Percentiles rank a stretch among this genome's conserved stretches.
Evolutionary conservation across 768 basidiomycete species (phyloP).

Genomic region (Cantharellus cinnabarinus): DNA sequence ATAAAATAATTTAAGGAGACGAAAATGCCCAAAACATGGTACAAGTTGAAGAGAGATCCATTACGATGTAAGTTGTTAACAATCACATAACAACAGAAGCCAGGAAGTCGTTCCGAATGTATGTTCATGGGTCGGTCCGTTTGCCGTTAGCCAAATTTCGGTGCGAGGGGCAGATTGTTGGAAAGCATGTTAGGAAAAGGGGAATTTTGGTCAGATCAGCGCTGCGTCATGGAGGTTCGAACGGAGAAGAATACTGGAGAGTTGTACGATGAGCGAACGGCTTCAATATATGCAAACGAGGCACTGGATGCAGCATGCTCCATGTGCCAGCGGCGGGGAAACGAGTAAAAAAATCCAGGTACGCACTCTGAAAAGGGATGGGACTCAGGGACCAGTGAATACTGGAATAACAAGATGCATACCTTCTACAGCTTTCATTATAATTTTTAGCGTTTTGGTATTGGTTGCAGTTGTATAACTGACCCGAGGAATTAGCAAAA

Average conservation of each 20-base stretch:
- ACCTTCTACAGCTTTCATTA: conserved; percentile 96
- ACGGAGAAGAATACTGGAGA: neutral
- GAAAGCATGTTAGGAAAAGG: neutral
- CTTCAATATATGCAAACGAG: no score
- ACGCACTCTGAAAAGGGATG: neutral
- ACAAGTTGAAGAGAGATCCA: neutral
- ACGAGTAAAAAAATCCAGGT: neutral
- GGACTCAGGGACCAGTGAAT: neutral
- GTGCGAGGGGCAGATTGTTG: neutral
- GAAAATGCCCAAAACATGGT: neutral
- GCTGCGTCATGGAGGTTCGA: neutral
- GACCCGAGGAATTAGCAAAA: conserved; percentile 9
- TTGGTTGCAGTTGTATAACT: conserved; percentile 84
- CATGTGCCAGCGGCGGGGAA: neutral
- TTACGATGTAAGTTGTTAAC: neutral
- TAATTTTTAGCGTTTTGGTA: conserved; percentile 68
- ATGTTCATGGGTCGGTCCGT: neutral
- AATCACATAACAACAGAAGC: neutral
- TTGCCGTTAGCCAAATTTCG: neutral
- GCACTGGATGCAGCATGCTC: no score
- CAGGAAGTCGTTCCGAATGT: neutral
- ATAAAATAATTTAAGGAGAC: neutral
- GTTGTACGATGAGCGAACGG: neutral
- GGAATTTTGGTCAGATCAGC: neutral
- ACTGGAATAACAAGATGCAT: conserved; percentile 13